Conservation (phyloP, 768 basidiomycete genomes). For the Hypholoma fasciculare region DNA sequence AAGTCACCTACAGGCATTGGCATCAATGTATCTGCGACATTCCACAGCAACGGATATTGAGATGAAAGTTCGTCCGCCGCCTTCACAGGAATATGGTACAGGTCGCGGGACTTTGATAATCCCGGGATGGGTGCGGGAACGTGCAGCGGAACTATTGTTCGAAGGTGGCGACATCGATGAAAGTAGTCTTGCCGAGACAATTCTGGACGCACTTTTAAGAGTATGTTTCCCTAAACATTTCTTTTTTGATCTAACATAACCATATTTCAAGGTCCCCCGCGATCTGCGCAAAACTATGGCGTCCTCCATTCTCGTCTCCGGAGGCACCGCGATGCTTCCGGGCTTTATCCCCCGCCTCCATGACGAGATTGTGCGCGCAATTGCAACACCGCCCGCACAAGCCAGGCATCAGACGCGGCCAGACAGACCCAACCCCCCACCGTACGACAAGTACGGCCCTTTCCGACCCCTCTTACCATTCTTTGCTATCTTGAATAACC, state of each 20-base stretch:
- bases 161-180: constrained; percentile 90
- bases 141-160: constrained; percentile 88
- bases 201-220: constrained; percentile 74
- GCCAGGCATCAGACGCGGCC: constrained; percentile 36
- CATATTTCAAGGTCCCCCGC: constrained; percentile 63
- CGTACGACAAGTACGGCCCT: constrained; percentile 73
- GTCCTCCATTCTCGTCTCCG: constrained; percentile 81
- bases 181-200: constrained; percentile 77
- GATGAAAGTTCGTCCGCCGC: constrained; percentile 68
- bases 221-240: too few relatives aligned
- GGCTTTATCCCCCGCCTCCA: constrained; percentile 93
- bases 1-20: constrained; percentile 61
- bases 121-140: constrained; percentile 94
- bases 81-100: constrained; percentile 65
- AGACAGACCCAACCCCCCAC: constrained; percentile 40
- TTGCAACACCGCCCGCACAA: constrained; percentile 22
- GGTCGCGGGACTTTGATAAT: constrained; percentile 79
- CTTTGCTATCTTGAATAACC: constrained; percentile 87
- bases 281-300: constrained; percentile 86
- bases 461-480: constrained; percentile 71
- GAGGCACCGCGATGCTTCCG: constrained; percentile 90
- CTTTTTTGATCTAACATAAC: too few relatives aligned
- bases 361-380: constrained; percentile 59
- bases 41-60: constrained; percentile 77
- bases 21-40: constrained; percentile 70